Evolutionary conservation across 163 green algal species (phyloP).

Genomic region (Scenedesmus sp.): DNA sequence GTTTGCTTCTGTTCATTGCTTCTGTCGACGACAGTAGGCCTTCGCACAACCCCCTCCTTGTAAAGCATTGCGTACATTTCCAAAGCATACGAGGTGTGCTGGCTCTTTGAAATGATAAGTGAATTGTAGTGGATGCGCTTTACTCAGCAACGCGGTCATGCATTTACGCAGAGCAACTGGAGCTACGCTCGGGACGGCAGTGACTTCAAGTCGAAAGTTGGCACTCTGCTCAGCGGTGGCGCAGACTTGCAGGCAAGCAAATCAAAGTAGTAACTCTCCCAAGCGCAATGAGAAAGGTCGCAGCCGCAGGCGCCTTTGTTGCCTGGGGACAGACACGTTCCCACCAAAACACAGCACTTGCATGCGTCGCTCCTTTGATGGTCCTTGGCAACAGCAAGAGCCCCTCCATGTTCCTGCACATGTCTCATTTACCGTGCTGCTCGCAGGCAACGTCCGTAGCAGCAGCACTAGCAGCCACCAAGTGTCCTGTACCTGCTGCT

Average conservation of each 20-base stretch:
- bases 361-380: neutral
- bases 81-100: conserved; percentile 25
- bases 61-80: conserved; percentile 40
- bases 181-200: conserved; percentile 11
- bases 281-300: neutral
- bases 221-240: conserved; percentile 9
- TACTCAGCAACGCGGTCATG: neutral
- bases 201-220: conserved; percentile 30
- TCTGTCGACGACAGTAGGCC: neutral
- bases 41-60: too few species aligned
- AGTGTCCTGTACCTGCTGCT: neutral
- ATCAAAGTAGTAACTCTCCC: too few species aligned
- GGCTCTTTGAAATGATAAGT: neutral
- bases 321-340: neutral
- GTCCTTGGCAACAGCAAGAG: neutral
- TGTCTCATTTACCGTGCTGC: neutral
- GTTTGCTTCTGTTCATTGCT: neutral
- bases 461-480: neutral
- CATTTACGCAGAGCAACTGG: conserved; percentile 29
- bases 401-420: neutral
- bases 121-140: neutral
- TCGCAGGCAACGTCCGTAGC: conserved; percentile 23
- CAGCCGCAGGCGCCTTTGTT: too few species aligned
- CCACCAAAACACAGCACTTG: neutral
- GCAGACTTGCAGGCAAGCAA: conserved; percentile 33